Conservation (phyloP, 176 grass and related monocot species). For the Raddia guianensis region DNA sequence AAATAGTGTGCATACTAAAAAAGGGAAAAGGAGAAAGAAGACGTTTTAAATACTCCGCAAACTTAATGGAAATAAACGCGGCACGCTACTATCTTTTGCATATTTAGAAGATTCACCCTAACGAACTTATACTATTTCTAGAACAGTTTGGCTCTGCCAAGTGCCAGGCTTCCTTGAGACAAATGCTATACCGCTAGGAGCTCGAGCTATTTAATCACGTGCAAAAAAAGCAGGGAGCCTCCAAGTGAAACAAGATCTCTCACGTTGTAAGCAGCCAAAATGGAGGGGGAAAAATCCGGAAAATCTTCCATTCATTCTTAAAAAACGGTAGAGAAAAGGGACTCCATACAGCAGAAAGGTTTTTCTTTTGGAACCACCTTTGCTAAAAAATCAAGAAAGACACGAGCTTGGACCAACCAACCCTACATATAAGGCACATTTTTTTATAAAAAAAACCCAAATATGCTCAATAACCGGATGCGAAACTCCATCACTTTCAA, state of each 20-base stretch:
- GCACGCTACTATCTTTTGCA: not conserved
- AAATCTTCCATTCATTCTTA: not conserved
- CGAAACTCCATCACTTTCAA: not conserved
- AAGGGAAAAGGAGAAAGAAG: not conserved
- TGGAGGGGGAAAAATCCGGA: not conserved
- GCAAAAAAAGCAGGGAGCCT: not conserved
- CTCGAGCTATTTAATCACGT: conserved; percentile 24
- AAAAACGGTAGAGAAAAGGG: not conserved
- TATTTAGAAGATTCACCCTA: not conserved
- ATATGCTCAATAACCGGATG: not conserved
- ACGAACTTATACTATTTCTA: not conserved
- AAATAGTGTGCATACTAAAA: not conserved
- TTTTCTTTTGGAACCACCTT: not conserved
- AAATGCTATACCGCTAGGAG: not conserved
- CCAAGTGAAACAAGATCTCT: conserved; percentile 1
- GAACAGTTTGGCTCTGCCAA: conserved; percentile 30
- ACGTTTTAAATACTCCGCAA: not conserved
- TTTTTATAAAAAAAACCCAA: not conserved
- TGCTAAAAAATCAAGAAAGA: not conserved
- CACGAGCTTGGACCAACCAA: not conserved
- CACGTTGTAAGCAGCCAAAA: not conserved
- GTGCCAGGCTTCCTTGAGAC: conserved; percentile 24
- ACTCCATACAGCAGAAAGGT: not conserved
- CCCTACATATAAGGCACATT: not conserved
- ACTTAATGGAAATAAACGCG: not conserved